Evolutionary conservation across 176 grass and related monocot species (phyloP).

Genomic region (Eremochloa ophiuroides): DNA sequence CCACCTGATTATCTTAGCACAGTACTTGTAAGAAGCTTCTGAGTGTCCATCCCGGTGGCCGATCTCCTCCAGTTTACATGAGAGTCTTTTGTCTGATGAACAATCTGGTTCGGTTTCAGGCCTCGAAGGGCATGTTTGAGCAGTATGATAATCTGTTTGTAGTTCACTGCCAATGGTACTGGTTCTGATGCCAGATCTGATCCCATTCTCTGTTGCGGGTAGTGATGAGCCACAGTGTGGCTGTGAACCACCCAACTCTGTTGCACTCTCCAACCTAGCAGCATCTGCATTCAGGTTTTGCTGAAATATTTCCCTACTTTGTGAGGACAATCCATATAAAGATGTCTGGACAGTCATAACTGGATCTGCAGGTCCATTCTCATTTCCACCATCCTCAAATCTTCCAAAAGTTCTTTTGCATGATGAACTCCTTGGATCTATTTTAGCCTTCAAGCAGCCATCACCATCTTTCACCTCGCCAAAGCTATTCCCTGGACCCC

Average conservation of each 20-base stretch:
- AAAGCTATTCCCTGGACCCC: too few species aligned
- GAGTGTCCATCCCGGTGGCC: background rate
- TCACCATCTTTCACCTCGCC: too few species aligned
- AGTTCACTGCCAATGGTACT: too few species aligned
- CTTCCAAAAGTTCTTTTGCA: slow-evolving; percentile 31
- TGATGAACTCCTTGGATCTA: slow-evolving; percentile 46
- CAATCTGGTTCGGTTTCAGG: slow-evolving; percentile 19
- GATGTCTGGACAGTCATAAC: background rate
- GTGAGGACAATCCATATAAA: background rate
- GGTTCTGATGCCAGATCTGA: too few species aligned
- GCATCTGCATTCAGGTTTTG: background rate
- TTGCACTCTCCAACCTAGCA: background rate
- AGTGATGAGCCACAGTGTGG: background rate
- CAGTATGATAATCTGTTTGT: background rate
- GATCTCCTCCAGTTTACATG: background rate
- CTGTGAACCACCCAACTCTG: background rate
- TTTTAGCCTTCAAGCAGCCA: slow-evolving; percentile 40
- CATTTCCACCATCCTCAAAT: background rate
- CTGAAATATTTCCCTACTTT: background rate
- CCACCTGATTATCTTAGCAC: slow-evolving; percentile 39
- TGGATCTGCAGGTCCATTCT: slow-evolving; percentile 25
- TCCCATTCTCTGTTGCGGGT: too few species aligned
- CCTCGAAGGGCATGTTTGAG: slow-evolving; percentile 15
- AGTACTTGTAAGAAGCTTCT: slow-evolving; percentile 31
- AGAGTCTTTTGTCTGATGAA: slow-evolving; percentile 30